phyloP scores from a whole-genome alignment of 2,329 filamentous ascomycete genomes.

The Hyphodiscus sp. region DNA sequence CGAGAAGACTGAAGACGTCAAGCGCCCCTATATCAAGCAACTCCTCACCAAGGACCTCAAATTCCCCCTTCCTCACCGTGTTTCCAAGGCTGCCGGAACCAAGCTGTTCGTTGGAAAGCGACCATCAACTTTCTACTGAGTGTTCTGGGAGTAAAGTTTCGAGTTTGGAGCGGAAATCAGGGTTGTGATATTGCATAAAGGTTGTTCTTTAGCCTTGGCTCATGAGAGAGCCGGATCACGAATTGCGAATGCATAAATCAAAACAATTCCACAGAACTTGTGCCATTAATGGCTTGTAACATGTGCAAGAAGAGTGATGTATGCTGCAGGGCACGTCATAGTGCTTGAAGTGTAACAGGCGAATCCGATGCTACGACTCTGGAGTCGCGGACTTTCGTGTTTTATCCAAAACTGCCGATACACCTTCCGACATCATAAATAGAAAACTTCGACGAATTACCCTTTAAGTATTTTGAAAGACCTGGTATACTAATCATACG shows the following conservation, averaged over 20 bases:
- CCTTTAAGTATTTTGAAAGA: too few species aligned
- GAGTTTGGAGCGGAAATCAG: slow-evolving; percentile 23
- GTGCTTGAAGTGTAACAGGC: too few species aligned
- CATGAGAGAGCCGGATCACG: slow-evolving; percentile 24
- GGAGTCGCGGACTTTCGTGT: too few species aligned
- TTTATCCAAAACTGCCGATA: too few species aligned
- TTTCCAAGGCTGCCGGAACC: slow-evolving; percentile 74
- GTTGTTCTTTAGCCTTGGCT: slow-evolving; percentile 31
- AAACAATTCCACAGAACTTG: slow-evolving; percentile 5
- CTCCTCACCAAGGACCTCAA: slow-evolving; percentile 89
- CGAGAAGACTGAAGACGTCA: slow-evolving; percentile 89
- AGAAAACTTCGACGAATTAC: too few species aligned
- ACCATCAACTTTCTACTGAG: slow-evolving; percentile 91
- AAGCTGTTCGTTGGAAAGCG: slow-evolving; percentile 91
- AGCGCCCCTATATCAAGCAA: slow-evolving; percentile 99
- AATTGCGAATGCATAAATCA: slow-evolving; percentile 27
- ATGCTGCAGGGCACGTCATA: neutral
- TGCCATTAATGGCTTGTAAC: neutral
- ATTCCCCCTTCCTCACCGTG: slow-evolving; percentile 98
- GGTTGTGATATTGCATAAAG: slow-evolving; percentile 29
- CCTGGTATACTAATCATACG: too few species aligned
- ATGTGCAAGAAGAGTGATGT: neutral
- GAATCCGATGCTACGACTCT: too few species aligned
- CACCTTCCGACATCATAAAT: too few species aligned
- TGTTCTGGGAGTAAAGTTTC: slow-evolving; percentile 15